These are phyloP conservation scores for Phytopythium delawarense DNA, from an alignment of 352 stramenopile genomes.

Conservation along the genomic window DNA sequence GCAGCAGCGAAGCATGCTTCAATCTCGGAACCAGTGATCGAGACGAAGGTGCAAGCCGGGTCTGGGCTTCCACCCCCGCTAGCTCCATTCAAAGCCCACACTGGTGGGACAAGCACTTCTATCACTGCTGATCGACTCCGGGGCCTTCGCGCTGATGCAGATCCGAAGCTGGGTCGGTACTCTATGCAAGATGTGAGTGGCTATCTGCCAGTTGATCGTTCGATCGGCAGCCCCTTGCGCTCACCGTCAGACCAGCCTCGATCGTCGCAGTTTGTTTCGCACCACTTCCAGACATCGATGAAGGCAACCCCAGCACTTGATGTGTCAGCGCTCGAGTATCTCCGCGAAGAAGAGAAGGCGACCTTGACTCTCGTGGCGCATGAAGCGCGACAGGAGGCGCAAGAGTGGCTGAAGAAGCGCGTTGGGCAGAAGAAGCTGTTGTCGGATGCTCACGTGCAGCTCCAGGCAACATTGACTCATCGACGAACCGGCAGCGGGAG, in stretches of 20 bases:
- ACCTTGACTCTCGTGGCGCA: constrained; percentile 66
- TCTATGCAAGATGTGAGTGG: constrained; percentile 1
- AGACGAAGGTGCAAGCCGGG: neutral
- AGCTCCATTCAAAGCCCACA: neutral
- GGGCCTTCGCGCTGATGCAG: neutral
- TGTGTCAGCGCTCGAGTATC: constrained; percentile 25
- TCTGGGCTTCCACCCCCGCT: neutral
- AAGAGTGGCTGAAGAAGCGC: constrained; percentile 69
- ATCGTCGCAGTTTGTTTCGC: neutral
- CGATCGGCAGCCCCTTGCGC: constrained; percentile 7
- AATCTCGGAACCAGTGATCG: neutral
- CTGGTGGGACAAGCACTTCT: neutral
- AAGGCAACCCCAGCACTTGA: constrained; percentile 21
- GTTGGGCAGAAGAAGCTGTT: constrained; percentile 76
- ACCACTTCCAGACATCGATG: neutral
- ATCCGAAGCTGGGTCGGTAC: neutral
- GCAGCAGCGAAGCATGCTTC: neutral
- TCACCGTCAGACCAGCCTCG: neutral
- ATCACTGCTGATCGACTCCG: neutral
- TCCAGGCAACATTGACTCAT: constrained; percentile 45
- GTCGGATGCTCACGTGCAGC: constrained; percentile 51
- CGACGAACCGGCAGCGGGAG: constrained; percentile 41
- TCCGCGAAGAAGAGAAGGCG: constrained; percentile 55
- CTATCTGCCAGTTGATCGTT: neutral
- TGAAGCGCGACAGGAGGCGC: constrained; percentile 56